A percentile compares a stretch with the other conserved stretches of the same genome.
Evolutionary conservation across 495 filamentous ascomycete species (phyloP).

Genomic region (Aspergillus campestris): DNA sequence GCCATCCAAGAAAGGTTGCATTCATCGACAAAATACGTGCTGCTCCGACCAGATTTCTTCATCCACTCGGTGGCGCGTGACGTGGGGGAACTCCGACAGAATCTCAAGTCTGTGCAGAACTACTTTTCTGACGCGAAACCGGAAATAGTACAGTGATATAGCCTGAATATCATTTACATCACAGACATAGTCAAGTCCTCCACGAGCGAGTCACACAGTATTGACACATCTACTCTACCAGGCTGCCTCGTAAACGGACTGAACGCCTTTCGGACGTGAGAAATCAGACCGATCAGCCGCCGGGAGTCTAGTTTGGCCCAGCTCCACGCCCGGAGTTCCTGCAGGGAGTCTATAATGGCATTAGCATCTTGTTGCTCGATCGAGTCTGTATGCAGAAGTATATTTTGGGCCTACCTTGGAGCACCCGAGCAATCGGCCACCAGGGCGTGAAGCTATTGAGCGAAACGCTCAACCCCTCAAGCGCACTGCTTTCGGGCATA

Average conservation of each 20-base stretch:
- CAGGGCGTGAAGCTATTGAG: background rate
- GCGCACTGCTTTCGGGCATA: background rate
- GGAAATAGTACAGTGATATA: too few species aligned
- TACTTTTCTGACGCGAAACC: too few species aligned
- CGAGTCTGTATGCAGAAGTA: too few species aligned
- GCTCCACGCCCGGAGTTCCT: constrained; percentile 1
- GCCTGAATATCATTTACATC: too few species aligned
- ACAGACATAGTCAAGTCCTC: too few species aligned
- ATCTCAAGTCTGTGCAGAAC: too few species aligned
- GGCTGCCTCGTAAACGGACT: constrained; percentile 1
- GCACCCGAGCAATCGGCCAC: constrained; percentile 3
- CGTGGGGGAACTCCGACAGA: background rate
- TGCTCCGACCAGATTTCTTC: constrained; percentile 4
- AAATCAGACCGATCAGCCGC: background rate
- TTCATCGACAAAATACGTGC: background rate
- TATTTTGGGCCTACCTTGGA: background rate
- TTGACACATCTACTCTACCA: background rate
- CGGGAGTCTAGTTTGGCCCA: constrained; percentile 1
- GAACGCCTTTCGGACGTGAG: background rate
- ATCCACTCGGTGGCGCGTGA: constrained; percentile 3
- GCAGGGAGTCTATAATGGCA: background rate
- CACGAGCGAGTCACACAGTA: background rate
- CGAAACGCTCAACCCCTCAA: background rate
- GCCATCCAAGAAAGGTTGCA: background rate
- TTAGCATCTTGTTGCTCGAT: background rate